Percentiles rank a stretch among this genome's conserved stretches.
These are phyloP conservation scores for Lecanosticta acicola DNA, from an alignment of 2,329 filamentous ascomycete species.

Conservation along the genomic window DNA sequence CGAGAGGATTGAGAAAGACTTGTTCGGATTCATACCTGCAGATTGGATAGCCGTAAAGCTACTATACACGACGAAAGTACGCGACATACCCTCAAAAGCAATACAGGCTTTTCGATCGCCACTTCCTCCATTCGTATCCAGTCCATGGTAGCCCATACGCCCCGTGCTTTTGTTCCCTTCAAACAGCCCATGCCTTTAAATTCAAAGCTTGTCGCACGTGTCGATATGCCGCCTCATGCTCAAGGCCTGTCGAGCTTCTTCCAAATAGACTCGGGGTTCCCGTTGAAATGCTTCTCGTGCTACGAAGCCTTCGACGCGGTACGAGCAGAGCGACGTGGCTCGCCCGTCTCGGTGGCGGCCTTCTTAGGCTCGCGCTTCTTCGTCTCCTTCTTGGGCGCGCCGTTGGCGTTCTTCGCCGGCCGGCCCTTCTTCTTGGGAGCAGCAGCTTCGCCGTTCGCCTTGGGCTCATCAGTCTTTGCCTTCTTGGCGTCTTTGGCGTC, in stretches of 20 bases:
- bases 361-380: slow-evolving; percentile 46
- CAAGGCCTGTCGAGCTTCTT: neutral
- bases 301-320: slow-evolving; percentile 27
- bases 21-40: neutral
- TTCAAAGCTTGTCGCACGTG: neutral
- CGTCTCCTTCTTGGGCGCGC: slow-evolving; percentile 33
- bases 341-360: slow-evolving; percentile 45
- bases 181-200: slow-evolving; percentile 1
- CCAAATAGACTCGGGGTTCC: neutral
- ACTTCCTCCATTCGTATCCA: neutral
- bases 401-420: slow-evolving; percentile 35
- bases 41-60: slow-evolving; percentile 5
- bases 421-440: slow-evolving; percentile 39
- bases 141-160: neutral
- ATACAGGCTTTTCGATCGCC: slow-evolving; percentile 7
- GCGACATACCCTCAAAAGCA: slow-evolving; percentile 3
- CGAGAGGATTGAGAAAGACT: too few species aligned
- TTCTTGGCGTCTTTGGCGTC: slow-evolving; percentile 24
- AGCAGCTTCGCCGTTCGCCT: slow-evolving; percentile 29
- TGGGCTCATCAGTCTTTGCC: slow-evolving; percentile 30
- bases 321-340: slow-evolving; percentile 44
- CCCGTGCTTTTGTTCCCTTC: neutral
- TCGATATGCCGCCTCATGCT: neutral
- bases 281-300: neutral
- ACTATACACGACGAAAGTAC: slow-evolving; percentile 6